Percentiles rank a stretch among this genome's conserved stretches.
Evolutionary conservation across 371 early-diverging fungal species (phyloP).

Genomic region (Funneliformis caledonium): DNA sequence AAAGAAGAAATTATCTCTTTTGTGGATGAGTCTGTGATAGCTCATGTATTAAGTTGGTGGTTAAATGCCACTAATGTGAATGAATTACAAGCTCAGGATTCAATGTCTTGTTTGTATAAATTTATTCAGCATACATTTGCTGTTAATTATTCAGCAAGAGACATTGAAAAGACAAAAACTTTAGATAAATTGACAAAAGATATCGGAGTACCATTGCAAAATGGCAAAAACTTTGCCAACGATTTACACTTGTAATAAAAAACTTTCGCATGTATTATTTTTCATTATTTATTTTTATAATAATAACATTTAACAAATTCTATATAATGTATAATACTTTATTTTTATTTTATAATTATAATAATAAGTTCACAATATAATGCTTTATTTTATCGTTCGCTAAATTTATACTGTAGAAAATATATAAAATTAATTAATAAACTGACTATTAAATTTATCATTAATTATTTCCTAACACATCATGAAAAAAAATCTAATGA

Average conservation of each 20-base stretch:
- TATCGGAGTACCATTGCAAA: not conserved
- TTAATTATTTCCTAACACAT: too few species aligned
- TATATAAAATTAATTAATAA: too few species aligned
- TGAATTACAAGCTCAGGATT: not conserved
- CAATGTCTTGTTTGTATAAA: not conserved
- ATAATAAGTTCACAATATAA: not conserved
- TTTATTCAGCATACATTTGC: not conserved
- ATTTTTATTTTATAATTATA: too few species aligned
- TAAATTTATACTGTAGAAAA: too few species aligned
- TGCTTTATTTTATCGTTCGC: not conserved
- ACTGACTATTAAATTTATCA: too few species aligned
- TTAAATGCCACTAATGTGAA: not conserved
- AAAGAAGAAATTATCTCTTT: not conserved
- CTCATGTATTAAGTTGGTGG: not conserved
- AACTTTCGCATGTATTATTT: not conserved
- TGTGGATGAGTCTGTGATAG: not conserved
- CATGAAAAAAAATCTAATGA: too few species aligned
- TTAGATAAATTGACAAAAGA: constrained; percentile 7
- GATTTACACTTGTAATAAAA: not conserved
- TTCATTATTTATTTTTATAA: not conserved
- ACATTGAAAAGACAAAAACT: not conserved
- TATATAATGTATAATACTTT: too few species aligned
- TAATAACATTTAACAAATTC: not conserved
- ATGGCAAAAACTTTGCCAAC: not conserved
- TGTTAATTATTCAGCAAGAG: not conserved